Percentiles rank a stretch among this genome's conserved stretches.
These are phyloP conservation scores for Candida morakotiae DNA, from an alignment of 805 yeast genomes.

Conservation along the genomic window DNA sequence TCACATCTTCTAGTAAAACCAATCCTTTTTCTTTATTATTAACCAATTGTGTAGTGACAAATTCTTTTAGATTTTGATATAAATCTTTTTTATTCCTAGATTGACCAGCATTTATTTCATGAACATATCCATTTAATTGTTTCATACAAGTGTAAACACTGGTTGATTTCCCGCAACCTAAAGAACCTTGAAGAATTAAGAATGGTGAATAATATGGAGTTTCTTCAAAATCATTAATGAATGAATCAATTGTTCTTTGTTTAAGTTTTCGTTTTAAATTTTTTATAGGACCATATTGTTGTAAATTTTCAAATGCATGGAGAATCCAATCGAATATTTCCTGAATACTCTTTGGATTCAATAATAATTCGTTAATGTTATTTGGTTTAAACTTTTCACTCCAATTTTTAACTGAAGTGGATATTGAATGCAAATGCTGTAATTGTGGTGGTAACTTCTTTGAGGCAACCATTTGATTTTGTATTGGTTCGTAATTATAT, in stretches of 20 bases:
- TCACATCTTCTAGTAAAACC: constrained; percentile 82
- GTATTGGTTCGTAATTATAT: neutral
- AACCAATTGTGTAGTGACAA: constrained; percentile 80
- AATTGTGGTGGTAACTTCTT: neutral
- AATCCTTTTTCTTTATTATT: constrained; percentile 56
- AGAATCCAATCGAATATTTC: constrained; percentile 37
- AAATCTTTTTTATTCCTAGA: constrained; percentile 71
- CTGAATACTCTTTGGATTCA: constrained; percentile 18
- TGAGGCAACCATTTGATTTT: too few species aligned
- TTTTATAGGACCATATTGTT: constrained; percentile 14
- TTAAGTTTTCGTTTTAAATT: constrained; percentile 23
- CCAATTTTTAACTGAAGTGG: constrained; percentile 23
- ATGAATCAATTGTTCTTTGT: constrained; percentile 27
- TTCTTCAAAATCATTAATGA: constrained; percentile 35
- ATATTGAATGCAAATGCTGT: neutral
- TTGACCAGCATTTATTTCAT: constrained; percentile 77
- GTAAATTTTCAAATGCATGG: constrained; percentile 32
- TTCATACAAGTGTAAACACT: constrained; percentile 64
- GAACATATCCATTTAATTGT: constrained; percentile 63
- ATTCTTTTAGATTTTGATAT: constrained; percentile 60
- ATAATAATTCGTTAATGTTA: constrained; percentile 28
- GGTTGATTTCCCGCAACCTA: constrained; percentile 77
- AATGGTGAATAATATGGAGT: constrained; percentile 53
- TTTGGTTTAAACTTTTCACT: constrained; percentile 43
- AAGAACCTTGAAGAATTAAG: constrained; percentile 62